Percentiles rank a stretch among this genome's conserved stretches.
These are phyloP conservation scores for Colletotrichum sp. DNA, from an alignment of 2,329 filamentous ascomycete genomes.

Conservation along the genomic window DNA sequence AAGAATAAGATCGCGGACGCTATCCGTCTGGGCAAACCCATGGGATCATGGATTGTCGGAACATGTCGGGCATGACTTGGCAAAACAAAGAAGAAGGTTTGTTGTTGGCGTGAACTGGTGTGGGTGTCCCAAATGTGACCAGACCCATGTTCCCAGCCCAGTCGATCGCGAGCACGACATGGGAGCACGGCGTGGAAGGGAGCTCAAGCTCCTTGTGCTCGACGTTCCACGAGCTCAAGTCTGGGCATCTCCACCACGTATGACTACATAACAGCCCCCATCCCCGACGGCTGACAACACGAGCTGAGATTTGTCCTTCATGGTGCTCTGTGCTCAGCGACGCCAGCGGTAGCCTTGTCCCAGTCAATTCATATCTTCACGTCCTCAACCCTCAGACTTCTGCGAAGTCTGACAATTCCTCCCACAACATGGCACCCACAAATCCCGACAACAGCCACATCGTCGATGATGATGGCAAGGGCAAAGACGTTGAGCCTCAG, in stretches of 20 bases:
- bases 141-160: background rate
- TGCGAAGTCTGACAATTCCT: background rate
- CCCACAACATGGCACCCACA: background rate
- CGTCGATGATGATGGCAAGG: background rate
- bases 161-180: background rate
- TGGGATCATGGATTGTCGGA: conserved; percentile 9
- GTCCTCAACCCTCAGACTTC: background rate
- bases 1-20: background rate
- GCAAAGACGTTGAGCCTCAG: conserved; percentile 11
- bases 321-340: background rate
- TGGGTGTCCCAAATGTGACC: background rate
- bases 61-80: conserved; percentile 17
- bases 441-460: background rate
- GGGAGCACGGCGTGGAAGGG: background rate
- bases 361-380: background rate
- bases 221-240: background rate
- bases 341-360: background rate
- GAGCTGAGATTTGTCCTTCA: background rate
- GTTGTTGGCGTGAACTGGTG: background rate
- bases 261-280: conserved; percentile 4
- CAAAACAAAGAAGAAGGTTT: background rate
- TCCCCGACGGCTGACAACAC: background rate
- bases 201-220: background rate
- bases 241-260: conserved; percentile 1
- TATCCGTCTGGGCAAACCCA: background rate